Conservation (phyloP, 306 rosid species). For the Malus sieversii region DNA sequence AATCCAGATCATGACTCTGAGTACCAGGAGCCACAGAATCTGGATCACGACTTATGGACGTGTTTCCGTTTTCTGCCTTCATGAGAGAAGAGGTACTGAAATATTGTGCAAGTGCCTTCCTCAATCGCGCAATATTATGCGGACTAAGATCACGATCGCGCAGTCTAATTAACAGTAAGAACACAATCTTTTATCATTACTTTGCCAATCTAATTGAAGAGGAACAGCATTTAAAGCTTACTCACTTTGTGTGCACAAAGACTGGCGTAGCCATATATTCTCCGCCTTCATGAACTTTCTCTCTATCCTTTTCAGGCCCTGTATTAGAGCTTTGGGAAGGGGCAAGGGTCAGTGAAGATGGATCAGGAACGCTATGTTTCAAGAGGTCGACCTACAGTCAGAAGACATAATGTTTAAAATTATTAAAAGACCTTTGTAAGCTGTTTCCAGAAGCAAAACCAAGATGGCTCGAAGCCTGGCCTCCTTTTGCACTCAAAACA, state of each 20-base stretch:
- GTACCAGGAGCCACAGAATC: constrained; percentile 12
- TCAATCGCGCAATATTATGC: constrained; percentile 36
- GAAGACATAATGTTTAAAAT: not conserved
- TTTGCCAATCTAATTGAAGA: not conserved
- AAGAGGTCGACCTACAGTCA: constrained; percentile 67
- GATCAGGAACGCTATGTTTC: constrained; percentile 84
- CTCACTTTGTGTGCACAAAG: constrained; percentile 81
- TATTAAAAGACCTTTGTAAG: not conserved
- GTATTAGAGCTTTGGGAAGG: constrained; percentile 47
- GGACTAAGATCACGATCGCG: constrained; percentile 51
- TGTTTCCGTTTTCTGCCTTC: constrained; percentile 20
- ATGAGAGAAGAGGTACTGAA: constrained; percentile 42
- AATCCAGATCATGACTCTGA: constrained; percentile 18
- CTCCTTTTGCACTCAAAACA: not conserved
- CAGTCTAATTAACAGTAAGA: constrained; percentile 32
- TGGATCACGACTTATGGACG: constrained; percentile 18
- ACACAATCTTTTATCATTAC: not conserved
- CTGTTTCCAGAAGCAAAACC: not conserved
- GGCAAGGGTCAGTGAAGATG: constrained; percentile 45
- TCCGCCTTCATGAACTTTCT: constrained; percentile 30
- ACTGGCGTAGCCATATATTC: constrained; percentile 70
- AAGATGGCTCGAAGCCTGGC: not conserved
- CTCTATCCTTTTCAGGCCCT: constrained; percentile 53
- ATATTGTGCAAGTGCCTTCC: constrained; percentile 47
- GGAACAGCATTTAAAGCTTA: not conserved